Base-by-base conservation (phyloP, 2,329 filamentous ascomycete genomes). In the Colletotrichum endophyticum region DNA sequence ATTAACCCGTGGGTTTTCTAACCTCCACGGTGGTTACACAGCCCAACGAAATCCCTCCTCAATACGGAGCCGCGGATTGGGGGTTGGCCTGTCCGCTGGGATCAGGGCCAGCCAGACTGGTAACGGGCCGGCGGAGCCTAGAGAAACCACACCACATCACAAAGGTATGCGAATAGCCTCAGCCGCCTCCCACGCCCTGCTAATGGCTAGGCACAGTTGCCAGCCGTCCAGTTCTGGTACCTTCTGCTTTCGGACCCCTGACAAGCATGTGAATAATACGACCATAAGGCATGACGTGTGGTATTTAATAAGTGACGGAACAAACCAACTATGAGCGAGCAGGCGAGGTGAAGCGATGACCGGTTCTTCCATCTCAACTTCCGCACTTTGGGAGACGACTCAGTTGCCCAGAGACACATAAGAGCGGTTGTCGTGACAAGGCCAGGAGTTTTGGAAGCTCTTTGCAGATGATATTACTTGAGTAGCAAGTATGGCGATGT, bases 61-160 rank as follows among this genome's bases (percentile, higher is more conserved):
- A 8, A n/a, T 15, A 5, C 67, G 56, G 25, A 67, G 53, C 8
- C 61, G 61, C 8, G 66, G 70, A 5, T 36, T 73, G 19, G 73
- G 76, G n/a, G 36, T 77, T 15, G 73, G 76, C 2, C 59, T 77
- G 30, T 73, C 73, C 32, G 73, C 73, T 9, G 72, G 75, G 2
- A 69, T 77, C 22, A 70, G 66, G 25, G 39, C 66, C 34, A 67
- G 69, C 22, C 66, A 73, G 3, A n/a, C 15, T 8, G 49, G 56
- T 25, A 53, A 66, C 30, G 34, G 22, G 8, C 27, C 36, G 25
- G 16, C 63, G 28, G 39, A n/a, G 16, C 49, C 69, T 25, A 56
- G 34, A 27, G 69, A 25, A 12, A 9, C n/a, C 6, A 53, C 25
- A 15, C 6, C 32, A 28, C 44, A 67, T 19, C 8, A 56, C 28